phyloP scores from a whole-genome alignment of 768 basidiomycete species.

The Leccinum broughii region DNA sequence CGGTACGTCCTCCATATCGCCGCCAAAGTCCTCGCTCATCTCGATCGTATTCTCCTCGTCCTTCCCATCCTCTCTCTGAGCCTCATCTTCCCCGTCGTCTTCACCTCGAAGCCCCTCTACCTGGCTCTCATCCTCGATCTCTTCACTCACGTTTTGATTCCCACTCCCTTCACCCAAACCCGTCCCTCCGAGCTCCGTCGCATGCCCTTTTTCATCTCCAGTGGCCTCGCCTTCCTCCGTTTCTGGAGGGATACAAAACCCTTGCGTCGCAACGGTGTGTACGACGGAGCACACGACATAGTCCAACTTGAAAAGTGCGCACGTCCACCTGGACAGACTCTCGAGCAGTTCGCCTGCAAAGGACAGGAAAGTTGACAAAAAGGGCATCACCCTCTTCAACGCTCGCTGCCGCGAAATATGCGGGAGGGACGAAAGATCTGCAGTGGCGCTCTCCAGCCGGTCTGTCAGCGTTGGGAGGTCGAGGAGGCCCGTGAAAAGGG shows the following conservation, averaged over 20 bases:
- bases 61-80: constrained; percentile 40
- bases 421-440: constrained; percentile 38
- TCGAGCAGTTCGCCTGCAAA: constrained; percentile 60
- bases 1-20: constrained; percentile 79
- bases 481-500: constrained; percentile 48
- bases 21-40: constrained; percentile 89
- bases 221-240: constrained; percentile 53
- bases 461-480: constrained; percentile 45
- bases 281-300: constrained; percentile 76
- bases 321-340: constrained; percentile 62
- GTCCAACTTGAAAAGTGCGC: constrained; percentile 80
- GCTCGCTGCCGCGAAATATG: constrained; percentile 33
- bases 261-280: constrained; percentile 73
- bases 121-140: constrained; percentile 95
- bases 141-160: constrained; percentile 84
- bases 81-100: constrained; percentile 37
- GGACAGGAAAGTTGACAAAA: constrained; percentile 63
- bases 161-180: constrained; percentile 91
- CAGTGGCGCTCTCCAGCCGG: constrained; percentile 42
- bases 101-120: constrained; percentile 89
- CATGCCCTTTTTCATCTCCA: constrained; percentile 41
- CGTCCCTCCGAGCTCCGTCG: constrained; percentile 64
- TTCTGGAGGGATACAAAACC: constrained; percentile 92
- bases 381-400: constrained; percentile 63
- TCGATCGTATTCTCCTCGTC: constrained; percentile 81